phyloP scores from a whole-genome alignment of 441 rosid species.

The Kokia cookei region DNA sequence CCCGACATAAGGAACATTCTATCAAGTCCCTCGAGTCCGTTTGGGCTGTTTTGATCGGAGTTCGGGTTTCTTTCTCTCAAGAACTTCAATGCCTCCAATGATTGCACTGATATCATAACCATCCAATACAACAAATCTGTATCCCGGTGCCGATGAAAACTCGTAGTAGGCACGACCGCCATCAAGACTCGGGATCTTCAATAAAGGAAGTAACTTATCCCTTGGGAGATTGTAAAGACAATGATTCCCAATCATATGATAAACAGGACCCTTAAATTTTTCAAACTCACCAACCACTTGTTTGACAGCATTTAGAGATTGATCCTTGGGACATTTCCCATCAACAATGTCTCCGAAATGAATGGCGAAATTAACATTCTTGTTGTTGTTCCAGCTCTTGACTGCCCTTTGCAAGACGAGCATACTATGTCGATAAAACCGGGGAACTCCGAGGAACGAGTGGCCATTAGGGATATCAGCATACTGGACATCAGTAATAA shows the following conservation, averaged over 20 bases:
- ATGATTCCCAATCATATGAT: constrained; percentile 91
- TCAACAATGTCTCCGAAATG: constrained; percentile 90
- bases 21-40: constrained; percentile 53
- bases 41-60: constrained; percentile 70
- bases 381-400: constrained; percentile 54
- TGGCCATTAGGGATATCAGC: constrained; percentile 83
- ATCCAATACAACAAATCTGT: constrained; percentile 71
- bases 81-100: constrained; percentile 54
- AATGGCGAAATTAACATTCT: constrained; percentile 57
- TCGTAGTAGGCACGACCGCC: constrained; percentile 66
- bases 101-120: constrained; percentile 84
- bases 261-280: constrained; percentile 54
- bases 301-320: constrained; percentile 48
- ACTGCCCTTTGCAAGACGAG: constrained; percentile 70
- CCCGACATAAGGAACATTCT: constrained; percentile 86
- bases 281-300: constrained; percentile 48
- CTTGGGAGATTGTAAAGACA: constrained; percentile 92
- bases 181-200: constrained; percentile 48
- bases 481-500: constrained; percentile 81
- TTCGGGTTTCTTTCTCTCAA: constrained; percentile 73
- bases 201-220: constrained; percentile 55
- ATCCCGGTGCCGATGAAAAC: constrained; percentile 63
- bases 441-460: constrained; percentile 71
- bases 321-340: constrained; percentile 64
- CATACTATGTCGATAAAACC: constrained; percentile 74